Conservation (phyloP, 495 filamentous ascomycete species). For the Amorphotheca resinae region DNA sequence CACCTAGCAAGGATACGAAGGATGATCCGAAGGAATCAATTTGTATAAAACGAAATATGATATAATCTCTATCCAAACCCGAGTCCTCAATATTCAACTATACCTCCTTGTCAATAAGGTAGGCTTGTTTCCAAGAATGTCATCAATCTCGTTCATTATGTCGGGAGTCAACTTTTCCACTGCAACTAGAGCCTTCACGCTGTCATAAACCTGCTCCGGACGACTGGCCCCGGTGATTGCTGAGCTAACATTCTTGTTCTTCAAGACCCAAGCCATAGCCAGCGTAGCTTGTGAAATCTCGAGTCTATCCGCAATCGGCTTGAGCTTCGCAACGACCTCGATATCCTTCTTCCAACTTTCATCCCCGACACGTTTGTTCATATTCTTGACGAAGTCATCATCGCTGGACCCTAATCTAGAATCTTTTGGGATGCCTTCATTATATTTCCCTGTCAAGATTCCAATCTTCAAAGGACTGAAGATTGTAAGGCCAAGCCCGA, state of each 20-base stretch:
- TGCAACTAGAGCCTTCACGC: conserved; percentile 47
- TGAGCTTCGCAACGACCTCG: conserved; percentile 32
- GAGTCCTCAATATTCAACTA: no score
- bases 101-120: conserved; percentile 26
- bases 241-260: conserved; percentile 59
- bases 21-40: no score
- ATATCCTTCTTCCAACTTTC: conserved; percentile 34
- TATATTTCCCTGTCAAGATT: conserved; percentile 74
- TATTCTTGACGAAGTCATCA: conserved; percentile 33
- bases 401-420: conserved; percentile 37
- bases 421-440: conserved; percentile 47
- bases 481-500: conserved; percentile 58
- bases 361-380: conserved; percentile 33
- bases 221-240: conserved; percentile 69
- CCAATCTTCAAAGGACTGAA: conserved; percentile 64
- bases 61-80: no score
- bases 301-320: conserved; percentile 56
- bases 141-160: conserved; percentile 58
- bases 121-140: conserved; percentile 52
- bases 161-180: conserved; percentile 52
- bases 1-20: no score
- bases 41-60: no score
- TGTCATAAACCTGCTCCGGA: conserved; percentile 61
- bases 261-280: conserved; percentile 68
- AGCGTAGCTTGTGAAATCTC: conserved; percentile 52